Evolutionary conservation across 495 filamentous ascomycete genomes (phyloP).

Genomic region (Xylaria nigripes): DNA sequence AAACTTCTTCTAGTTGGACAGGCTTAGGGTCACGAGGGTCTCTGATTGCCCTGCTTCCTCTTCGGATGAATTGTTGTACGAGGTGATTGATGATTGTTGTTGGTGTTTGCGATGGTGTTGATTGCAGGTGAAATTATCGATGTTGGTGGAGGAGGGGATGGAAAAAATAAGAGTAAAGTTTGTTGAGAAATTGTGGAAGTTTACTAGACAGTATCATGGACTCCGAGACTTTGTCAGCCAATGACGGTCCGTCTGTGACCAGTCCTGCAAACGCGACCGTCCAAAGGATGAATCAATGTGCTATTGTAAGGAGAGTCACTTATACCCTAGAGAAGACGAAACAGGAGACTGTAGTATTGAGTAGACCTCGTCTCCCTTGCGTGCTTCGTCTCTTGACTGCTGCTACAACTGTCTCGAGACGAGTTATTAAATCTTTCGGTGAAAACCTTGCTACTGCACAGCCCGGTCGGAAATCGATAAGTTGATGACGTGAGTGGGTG

Average conservation of each 20-base stretch:
- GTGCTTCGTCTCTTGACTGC: no score
- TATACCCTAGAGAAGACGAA: not conserved
- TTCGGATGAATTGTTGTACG: not conserved
- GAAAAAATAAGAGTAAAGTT: not conserved
- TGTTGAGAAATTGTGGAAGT: not conserved
- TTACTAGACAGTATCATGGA: not conserved
- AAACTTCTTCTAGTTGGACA: no score
- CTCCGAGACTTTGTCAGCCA: slow-evolving; percentile 15
- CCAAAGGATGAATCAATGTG: not conserved
- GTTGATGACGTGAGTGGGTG: not conserved
- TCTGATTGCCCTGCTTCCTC: no score
- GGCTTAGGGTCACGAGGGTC: no score
- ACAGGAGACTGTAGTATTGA: not conserved
- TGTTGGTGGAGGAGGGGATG: not conserved
- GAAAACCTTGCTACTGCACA: not conserved
- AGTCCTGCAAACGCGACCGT: slow-evolving; percentile 16
- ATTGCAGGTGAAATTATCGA: no score
- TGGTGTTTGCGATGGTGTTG: not conserved
- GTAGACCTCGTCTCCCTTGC: not conserved
- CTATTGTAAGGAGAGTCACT: not conserved
- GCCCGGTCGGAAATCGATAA: not conserved
- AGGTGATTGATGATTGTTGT: not conserved
- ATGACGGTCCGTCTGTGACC: slow-evolving; percentile 13
- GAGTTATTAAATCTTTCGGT: not conserved
- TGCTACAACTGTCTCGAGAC: no score